Evolutionary conservation across 345 rosid genomes (phyloP), one percentile per base, ranked within the genome.

Genomic region (Citrus australasica): DNA sequence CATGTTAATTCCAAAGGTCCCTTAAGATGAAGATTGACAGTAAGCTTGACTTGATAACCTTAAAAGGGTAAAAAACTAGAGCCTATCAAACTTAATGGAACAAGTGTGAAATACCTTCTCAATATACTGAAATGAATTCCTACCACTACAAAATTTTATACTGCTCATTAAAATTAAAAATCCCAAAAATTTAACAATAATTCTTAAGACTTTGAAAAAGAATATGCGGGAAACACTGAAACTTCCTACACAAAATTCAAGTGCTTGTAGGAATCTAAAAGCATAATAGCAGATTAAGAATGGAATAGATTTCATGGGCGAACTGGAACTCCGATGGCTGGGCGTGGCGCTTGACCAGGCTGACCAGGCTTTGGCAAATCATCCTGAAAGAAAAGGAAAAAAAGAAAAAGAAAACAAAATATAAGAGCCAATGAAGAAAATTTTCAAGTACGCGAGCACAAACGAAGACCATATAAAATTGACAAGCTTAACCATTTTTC

Each of bases 261-360:
- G 40, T 71, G 79, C 66, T 62, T 46, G 16, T 42, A 13, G 62
- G 59, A 53, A 64, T 70, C 14, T 28, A 42, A 77, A 75, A 83
- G 76, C 71, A 84, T 19, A 77, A 14, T 27, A 82, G 30, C 19
- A 38, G 37, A 66, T 9, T 24, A 74, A 4, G 35, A 30, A 56
- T 69, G 10, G 22, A 0, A 4, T 73, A 1, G 51, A 56, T 24
- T 88, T 85, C 71, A 91, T 17, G 90, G 14, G 17, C 94, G 92
- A 61, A 87, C 80, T 24, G 93, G 84, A 17, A 55, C 51, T 7
- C 87, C 97, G 4, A 55, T 21, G 40, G 87, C 79, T 17, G 86
- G 86, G 28, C 89, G 97, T 35, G 90, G 84, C 9, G 89, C 93
- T 82, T 89, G 94, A 32, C 91, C 91, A 73, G 90, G 88, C 38